Percentiles rank a stretch among this genome's conserved stretches.
Conservation (phyloP, 768 basidiomycete genomes). For the Podaxis sp. region DNA sequence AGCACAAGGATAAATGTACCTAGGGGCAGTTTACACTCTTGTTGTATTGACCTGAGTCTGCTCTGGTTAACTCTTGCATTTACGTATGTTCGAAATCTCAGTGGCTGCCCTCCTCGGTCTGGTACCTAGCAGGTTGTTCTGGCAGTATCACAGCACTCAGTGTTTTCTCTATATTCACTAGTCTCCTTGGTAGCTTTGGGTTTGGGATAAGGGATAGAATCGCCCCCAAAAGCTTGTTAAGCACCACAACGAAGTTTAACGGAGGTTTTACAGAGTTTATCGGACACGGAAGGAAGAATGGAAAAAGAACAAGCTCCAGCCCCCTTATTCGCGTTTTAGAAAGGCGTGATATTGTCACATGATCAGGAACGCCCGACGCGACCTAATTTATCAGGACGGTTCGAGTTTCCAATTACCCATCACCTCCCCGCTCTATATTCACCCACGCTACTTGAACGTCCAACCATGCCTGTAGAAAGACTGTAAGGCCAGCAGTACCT, state of each 20-base stretch:
- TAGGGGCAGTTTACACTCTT: too few relatives aligned
- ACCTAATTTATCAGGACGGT: constrained; percentile 13
- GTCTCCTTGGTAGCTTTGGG: too few relatives aligned
- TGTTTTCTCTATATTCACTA: too few relatives aligned
- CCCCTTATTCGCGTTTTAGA: not conserved
- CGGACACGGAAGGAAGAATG: not conserved
- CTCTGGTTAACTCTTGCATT: too few relatives aligned
- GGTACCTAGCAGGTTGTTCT: not conserved
- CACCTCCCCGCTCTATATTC: not conserved
- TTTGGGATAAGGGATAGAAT: too few relatives aligned
- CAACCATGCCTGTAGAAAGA: constrained; percentile 13
- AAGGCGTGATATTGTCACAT: not conserved
- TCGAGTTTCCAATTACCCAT: not conserved
- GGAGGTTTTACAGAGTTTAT: not conserved
- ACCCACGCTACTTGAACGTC: not conserved
- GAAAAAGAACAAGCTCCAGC: not conserved
- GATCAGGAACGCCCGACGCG: constrained; percentile 3
- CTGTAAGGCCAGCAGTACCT: not conserved
- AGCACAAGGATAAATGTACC: too few relatives aligned
- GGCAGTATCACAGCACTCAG: too few relatives aligned
- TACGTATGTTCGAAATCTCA: too few relatives aligned
- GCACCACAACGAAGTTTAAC: too few relatives aligned
- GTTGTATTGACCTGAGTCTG: too few relatives aligned
- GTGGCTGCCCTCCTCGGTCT: too few relatives aligned
- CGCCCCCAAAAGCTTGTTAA: too few relatives aligned